Conservation (phyloP, 495 filamentous ascomycete species). For the Podospora anserina region DNA sequence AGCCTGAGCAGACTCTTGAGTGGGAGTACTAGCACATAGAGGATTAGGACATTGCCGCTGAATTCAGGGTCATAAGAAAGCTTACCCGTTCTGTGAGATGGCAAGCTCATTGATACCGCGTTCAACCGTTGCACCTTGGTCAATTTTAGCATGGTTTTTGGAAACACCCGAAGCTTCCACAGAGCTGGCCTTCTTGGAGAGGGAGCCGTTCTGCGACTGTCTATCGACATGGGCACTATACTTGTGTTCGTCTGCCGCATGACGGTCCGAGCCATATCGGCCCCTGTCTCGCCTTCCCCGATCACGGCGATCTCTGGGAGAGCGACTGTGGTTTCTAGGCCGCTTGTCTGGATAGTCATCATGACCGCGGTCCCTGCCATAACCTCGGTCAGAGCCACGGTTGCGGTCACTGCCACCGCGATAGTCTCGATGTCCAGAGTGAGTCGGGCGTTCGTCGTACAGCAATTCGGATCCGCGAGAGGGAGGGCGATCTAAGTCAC, state of each 20-base stretch:
- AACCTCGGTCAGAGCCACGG: constrained; percentile 20
- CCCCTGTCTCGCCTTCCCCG: constrained; percentile 40
- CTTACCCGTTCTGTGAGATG: constrained; percentile 28
- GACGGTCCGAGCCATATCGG: constrained; percentile 18
- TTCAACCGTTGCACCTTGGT: constrained; percentile 57
- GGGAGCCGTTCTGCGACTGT: constrained; percentile 35
- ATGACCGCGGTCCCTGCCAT: constrained; percentile 30
- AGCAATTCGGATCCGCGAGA: constrained; percentile 44
- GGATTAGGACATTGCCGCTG: constrained; percentile 18
- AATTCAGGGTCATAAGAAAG: neutral
- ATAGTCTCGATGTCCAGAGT: constrained; percentile 48
- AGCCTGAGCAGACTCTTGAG: constrained; percentile 11
- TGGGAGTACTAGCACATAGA: constrained; percentile 3
- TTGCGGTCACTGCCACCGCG: constrained; percentile 16
- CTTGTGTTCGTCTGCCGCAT: constrained; percentile 29
- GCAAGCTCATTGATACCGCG: constrained; percentile 37
- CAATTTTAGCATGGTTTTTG: constrained; percentile 65
- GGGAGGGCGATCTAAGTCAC: constrained; percentile 64
- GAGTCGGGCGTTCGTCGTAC: constrained; percentile 47
- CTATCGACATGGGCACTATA: constrained; percentile 45
- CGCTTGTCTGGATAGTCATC: constrained; percentile 57
- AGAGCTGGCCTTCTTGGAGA: constrained; percentile 33
- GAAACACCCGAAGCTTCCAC: constrained; percentile 38
- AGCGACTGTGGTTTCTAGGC: constrained; percentile 64
- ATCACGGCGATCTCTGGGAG: constrained; percentile 50